Evolutionary conservation across 2,329 filamentous ascomycete species (phyloP), one percentile per base, ranked within the genome.

Genomic region (Boeremia lycopersici): DNA sequence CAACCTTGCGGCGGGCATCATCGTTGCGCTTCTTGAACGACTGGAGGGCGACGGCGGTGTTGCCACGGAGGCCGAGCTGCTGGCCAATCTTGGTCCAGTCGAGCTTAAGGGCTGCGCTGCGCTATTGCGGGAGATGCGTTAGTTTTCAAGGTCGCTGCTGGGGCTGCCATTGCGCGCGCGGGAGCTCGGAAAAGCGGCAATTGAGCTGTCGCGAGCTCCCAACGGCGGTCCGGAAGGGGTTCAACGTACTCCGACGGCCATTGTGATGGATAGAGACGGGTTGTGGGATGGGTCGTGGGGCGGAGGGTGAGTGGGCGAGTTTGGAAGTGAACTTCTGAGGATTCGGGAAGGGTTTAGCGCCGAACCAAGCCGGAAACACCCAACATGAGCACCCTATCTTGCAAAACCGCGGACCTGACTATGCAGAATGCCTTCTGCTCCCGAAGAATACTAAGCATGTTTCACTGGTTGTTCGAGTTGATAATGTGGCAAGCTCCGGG

Each of bases 11-110:
- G 81, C 93, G 93, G 76, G 91, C 93, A 78, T 97, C 93, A 77
- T 99, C 95, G 85, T 98, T 97, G 82, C 95, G 93, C 88, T 96
- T 95, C 87, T 99, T 99, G 89, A 99, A 99, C 66, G 91, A 86
- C 78, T 93, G 89, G 60, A 99, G 91, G 60, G 93, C 89, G 72
- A 89, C 82, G 69, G 91, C 93, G 69, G 95, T 99, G 83, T 92
- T 90, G 78, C 95, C 95, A 79, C 91, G 91, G 79, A 99, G 91
- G 78, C 93, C 93, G 74, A 99, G 92, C 76, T 93, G 96, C 81
- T 86, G 87, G 81, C 89, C 89, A 75, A 99, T 87, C 83, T 96
- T 95, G 82, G 87, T 87, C 95, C 95, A 99, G 88, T 99, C 95
- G 85, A 99, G 87, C 87, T 98, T 99, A 81, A 96, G 87, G 81